phyloP scores from a whole-genome alignment of 257 asterid genomes.

The Schizonepeta tenuifolia region DNA sequence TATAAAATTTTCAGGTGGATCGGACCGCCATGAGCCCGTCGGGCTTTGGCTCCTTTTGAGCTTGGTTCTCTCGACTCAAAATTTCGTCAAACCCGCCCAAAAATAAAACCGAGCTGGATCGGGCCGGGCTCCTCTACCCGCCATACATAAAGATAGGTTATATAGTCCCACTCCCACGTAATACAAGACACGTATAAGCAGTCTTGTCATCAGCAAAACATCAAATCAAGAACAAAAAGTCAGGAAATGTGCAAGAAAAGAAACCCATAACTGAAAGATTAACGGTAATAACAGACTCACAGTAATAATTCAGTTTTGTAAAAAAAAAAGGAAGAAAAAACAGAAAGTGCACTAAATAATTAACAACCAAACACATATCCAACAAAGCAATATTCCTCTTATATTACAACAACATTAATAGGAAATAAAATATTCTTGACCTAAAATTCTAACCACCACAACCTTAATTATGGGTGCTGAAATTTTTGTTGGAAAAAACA shows the following conservation, averaged over 20 bases:
- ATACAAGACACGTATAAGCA: not conserved
- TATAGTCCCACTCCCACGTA: no score
- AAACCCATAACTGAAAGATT: constrained; percentile 37
- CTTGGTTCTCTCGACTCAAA: no score
- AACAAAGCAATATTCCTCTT: not conserved
- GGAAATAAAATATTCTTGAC: constrained; percentile 3
- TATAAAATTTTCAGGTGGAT: no score
- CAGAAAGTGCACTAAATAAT: not conserved
- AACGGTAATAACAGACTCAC: constrained; percentile 45
- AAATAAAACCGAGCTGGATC: no score
- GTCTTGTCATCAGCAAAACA: constrained; percentile 10
- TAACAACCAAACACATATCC: constrained; percentile 11
- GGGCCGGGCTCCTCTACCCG: no score
- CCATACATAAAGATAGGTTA: no score
- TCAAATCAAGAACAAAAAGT: constrained; percentile 21
- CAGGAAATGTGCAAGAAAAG: constrained; percentile 23
- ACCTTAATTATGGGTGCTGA: constrained; percentile 33
- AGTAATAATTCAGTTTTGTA: not conserved
- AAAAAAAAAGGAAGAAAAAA: not conserved
- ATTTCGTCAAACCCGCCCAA: no score
- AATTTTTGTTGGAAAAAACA: not conserved
- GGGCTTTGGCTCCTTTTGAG: no score
- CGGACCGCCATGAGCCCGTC: no score
- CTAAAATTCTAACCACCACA: constrained; percentile 32
- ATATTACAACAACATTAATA: constrained; percentile 1